A percentile compares a stretch with the other conserved stretches of the same genome.
These are phyloP conservation scores for Stephanodiscus minutulus DNA, from an alignment of 108 stramenopile species.

Conservation along the genomic window DNA sequence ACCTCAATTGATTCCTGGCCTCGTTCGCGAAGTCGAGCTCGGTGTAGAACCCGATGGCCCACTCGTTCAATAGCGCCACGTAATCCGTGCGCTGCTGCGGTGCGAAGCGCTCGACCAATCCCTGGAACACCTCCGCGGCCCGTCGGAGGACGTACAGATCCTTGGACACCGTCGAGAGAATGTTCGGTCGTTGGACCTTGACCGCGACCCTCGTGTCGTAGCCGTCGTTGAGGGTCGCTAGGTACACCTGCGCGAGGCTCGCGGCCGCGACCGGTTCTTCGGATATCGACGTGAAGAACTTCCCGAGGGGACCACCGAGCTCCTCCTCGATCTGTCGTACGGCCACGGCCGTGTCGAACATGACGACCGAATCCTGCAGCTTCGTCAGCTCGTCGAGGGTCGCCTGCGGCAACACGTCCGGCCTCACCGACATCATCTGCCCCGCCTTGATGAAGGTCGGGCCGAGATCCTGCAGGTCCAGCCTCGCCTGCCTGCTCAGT, in stretches of 20 bases:
- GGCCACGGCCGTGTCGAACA: slow-evolving; percentile 83
- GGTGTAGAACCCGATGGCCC: slow-evolving; percentile 90
- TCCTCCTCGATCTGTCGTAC: slow-evolving; percentile 83
- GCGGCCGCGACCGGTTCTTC: slow-evolving; percentile 92
- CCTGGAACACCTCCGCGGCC: slow-evolving; percentile 88
- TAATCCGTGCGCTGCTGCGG: slow-evolving; percentile 90
- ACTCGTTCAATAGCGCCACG: slow-evolving; percentile 86
- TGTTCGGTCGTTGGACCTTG: slow-evolving; percentile 88
- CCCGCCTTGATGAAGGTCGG: slow-evolving; percentile 89
- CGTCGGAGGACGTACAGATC: slow-evolving; percentile 89
- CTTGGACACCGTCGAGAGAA: slow-evolving; percentile 80
- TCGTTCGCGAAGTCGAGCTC: slow-evolving; percentile 64
- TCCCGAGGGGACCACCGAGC: slow-evolving; percentile 80
- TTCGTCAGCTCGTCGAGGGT: slow-evolving; percentile 89
- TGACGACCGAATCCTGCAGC: slow-evolving; percentile 89
- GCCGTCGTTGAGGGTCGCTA: slow-evolving; percentile 79
- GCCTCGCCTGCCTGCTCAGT: slow-evolving; percentile 79
- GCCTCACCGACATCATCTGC: slow-evolving; percentile 88
- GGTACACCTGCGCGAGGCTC: slow-evolving; percentile 86
- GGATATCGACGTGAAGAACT: slow-evolving; percentile 85
- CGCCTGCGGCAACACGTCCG: slow-evolving; percentile 90
- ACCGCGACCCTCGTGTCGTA: slow-evolving; percentile 82
- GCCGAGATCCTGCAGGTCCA: slow-evolving; percentile 93
- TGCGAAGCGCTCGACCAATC: slow-evolving; percentile 85
- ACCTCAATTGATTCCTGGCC: slow-evolving; percentile 72